Evolutionary conservation across 208 protist genomes (phyloP).

Genomic region (Trypanosoma theileri): DNA sequence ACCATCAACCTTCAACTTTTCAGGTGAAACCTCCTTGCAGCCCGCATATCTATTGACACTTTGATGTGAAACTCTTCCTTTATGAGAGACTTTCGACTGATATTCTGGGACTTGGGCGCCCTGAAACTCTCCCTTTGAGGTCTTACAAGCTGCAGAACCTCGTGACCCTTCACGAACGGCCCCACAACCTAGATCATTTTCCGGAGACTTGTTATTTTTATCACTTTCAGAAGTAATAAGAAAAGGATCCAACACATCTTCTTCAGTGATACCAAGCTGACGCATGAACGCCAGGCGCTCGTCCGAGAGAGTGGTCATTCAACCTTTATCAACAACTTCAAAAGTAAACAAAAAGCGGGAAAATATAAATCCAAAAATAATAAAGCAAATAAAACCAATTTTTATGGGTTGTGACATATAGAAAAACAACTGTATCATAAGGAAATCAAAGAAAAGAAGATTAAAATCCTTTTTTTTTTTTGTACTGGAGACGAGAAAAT

Average conservation of each 20-base stretch:
- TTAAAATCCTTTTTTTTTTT: no score
- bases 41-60: slow-evolving; percentile 3
- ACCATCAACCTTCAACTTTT: slow-evolving; percentile 81
- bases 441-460: no score
- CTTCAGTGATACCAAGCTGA: slow-evolving; percentile 65
- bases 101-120: background rate
- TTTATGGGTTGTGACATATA: no score
- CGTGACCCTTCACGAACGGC: background rate
- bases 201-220: background rate
- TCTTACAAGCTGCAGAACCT: slow-evolving; percentile 9
- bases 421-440: no score
- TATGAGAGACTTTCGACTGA: background rate
- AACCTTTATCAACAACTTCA: slow-evolving; percentile 14
- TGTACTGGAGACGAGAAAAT: no score
- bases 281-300: slow-evolving; percentile 77
- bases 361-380: background rate
- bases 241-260: slow-evolving; percentile 65
- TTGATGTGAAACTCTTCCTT: background rate
- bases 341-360: slow-evolving; percentile 18
- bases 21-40: slow-evolving; percentile 24
- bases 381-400: background rate
- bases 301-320: slow-evolving; percentile 25
- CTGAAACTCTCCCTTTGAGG: slow-evolving; percentile 10
- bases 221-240: background rate
- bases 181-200: slow-evolving; percentile 1